These are phyloP conservation scores for Echium plantagineum DNA, from an alignment of 257 asterid genomes.

Conservation along the genomic window DNA sequence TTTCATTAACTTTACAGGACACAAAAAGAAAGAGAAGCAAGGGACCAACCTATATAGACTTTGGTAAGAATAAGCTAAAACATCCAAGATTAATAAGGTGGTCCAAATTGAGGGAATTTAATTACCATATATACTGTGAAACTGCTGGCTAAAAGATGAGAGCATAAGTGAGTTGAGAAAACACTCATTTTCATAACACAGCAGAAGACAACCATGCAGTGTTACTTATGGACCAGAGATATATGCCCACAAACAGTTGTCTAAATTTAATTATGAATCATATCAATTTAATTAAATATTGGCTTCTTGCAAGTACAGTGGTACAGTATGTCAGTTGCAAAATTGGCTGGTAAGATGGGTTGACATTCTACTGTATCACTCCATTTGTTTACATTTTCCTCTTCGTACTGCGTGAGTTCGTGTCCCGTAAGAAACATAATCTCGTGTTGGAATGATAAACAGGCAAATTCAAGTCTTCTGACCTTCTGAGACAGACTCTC, in stretches of 20 bases:
- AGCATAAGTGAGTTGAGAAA: not conserved
- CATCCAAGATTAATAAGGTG: slow-evolving; percentile 13
- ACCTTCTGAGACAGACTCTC: too few relatives aligned
- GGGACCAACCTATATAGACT: slow-evolving; percentile 22
- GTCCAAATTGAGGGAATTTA: slow-evolving; percentile 13
- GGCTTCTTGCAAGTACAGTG: not conserved
- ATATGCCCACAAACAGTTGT: slow-evolving; percentile 17
- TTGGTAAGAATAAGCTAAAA: not conserved
- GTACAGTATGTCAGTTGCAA: not conserved
- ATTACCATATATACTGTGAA: not conserved
- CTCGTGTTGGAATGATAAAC: too few relatives aligned
- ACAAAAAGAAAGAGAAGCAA: slow-evolving; percentile 2
- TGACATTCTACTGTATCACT: too few relatives aligned
- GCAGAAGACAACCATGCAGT: too few relatives aligned
- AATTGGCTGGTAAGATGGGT: too few relatives aligned
- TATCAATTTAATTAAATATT: not conserved
- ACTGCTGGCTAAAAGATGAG: not conserved
- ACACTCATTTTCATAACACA: slow-evolving; percentile 3
- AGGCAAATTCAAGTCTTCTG: too few relatives aligned
- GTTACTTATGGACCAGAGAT: slow-evolving; percentile 6
- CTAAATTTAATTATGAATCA: not conserved
- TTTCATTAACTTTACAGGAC: slow-evolving; percentile 7
- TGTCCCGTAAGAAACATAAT: too few relatives aligned
- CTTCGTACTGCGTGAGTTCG: too few relatives aligned
- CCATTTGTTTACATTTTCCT: too few relatives aligned